These are phyloP conservation scores for Neurospora sp. DNA, from an alignment of 495 filamentous ascomycete genomes.

Conservation along the genomic window DNA sequence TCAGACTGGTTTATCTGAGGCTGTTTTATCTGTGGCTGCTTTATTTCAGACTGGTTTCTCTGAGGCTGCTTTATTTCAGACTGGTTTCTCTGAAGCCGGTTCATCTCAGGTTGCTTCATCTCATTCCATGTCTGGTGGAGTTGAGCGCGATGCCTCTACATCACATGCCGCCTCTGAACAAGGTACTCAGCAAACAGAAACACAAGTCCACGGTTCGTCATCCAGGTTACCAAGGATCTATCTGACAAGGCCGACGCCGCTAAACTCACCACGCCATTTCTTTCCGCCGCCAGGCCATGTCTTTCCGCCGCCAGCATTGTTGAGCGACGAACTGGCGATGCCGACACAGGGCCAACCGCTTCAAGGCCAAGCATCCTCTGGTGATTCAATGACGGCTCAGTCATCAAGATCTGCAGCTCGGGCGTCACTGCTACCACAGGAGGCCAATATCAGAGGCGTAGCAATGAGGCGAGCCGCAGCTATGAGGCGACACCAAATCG, in stretches of 20 bases:
- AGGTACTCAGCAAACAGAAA: background rate
- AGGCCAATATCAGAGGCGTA: background rate
- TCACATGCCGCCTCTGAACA: background rate
- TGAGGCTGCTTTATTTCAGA: background rate
- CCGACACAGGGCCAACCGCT: no score
- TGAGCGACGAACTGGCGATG: no score
- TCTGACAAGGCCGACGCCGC: background rate
- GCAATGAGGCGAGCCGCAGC: no score
- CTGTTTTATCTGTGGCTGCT: no score
- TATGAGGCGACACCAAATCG: background rate
- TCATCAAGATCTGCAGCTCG: background rate
- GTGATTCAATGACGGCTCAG: background rate
- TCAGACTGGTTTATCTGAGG: background rate
- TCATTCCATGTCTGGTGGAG: background rate
- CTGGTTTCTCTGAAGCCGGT: background rate
- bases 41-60: background rate
- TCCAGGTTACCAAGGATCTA: background rate
- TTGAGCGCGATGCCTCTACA: background rate
- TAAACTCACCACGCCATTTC: background rate
- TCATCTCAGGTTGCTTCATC: background rate
- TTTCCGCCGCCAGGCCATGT: no score
- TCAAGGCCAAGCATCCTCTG: no score
- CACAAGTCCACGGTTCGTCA: background rate
- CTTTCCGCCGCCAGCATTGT: no score
- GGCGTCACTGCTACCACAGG: background rate